Base-by-base conservation (phyloP, 352 stramenopile genomes). In the Plasmopara muralis region DNA sequence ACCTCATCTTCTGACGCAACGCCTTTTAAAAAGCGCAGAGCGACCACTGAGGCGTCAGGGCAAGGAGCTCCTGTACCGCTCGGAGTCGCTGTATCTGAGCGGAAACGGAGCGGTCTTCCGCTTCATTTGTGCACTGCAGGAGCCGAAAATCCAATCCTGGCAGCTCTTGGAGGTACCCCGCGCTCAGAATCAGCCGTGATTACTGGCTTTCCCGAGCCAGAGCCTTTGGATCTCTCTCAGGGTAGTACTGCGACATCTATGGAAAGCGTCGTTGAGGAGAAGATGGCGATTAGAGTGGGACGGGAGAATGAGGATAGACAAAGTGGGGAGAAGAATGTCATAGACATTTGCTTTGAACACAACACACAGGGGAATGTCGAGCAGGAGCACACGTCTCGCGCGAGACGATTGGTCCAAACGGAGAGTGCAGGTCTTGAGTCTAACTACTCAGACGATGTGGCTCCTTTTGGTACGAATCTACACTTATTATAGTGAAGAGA, bases 91-190 rank as follows among this genome's bases (percentile, higher is more conserved):
- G 55, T 47, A 39, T 15, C 38, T 34, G 40, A 47, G 28, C 49
- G 48, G 29, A 60, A 56, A 16, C 57, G 52, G 16, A 37, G 33
- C 15, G 47, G 50, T 25, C 43, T 63, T 1, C 58, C 55, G 20
- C 46, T 62, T 38, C 55, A 72, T 20, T 49, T 68, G 20, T 66
- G 63, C n/a, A 30, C 55, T 6, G 41, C 55, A 10, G 56, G 25
- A 43, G 52, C 38, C 5, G 70, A 89, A 40, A 89, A 89, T 52
- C 79, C 76, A 43, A 69, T 87, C 35, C 62, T 89, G 9, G 64
- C 62, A 5, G 79, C 76, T 10, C 43, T 89, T 14, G 79, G 79
- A 30, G 74, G 76, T 30, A 87, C 79, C 7, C 76, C 74, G 29
- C 66, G 72, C 30, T 64, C 61, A 9, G 46, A 68, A 10, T 55